Base-by-base conservation (phyloP, 2,329 filamentous ascomycete genomes). In the Ceratocystiopsis minuta region DNA sequence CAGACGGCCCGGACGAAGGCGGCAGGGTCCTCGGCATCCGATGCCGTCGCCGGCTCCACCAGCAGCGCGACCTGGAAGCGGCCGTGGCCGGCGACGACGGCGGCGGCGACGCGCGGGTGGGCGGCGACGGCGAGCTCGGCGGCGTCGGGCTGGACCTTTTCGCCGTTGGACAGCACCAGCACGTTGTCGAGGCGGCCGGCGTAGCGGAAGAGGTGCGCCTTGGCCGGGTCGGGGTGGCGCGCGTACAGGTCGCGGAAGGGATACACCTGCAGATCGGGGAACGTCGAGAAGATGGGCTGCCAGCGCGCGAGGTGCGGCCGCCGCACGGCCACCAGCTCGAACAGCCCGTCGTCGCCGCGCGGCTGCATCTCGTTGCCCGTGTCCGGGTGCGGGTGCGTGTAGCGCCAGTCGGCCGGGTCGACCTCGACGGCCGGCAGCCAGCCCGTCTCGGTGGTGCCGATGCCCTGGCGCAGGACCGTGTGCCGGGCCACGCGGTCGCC, bases 231-330 rank as follows among this genome's bases (percentile, higher is more conserved):
- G 12, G 52, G 54, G 46, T 55, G 59, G 14, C 35, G 51, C 18
- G 46, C 44, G 34, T 53, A 61, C 0, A 63, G 45, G 38, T 63
- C 60, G 15, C 52, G 54, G 17, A 57, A 60, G 6, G 48, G 49
- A 33, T 58, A 60, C 33, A 52, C 53, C 3, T 54, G 39, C 1
- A 49, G 36, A 11, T 56, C 46, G 0, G 53, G 56, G 40, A 58
- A 61, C 3, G 55, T 49, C 6, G 48, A 43, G 38, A 58, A 61
- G 5, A 56, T 34, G 14, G 50, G 49, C 39, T 54, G 53, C 16
- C 51, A 48, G 1, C 41, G 41, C 16, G 52, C 47, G 4, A 43
- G 13, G 6, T 53, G 43, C 1, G 51, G 42, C 4, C 46, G 40
- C 0, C 55, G 52, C 1, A 55, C 49, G 1, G 57, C 15, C 1